Conservation (phyloP, 495 filamentous ascomycete species). For the Penicillium egyptiacum region DNA sequence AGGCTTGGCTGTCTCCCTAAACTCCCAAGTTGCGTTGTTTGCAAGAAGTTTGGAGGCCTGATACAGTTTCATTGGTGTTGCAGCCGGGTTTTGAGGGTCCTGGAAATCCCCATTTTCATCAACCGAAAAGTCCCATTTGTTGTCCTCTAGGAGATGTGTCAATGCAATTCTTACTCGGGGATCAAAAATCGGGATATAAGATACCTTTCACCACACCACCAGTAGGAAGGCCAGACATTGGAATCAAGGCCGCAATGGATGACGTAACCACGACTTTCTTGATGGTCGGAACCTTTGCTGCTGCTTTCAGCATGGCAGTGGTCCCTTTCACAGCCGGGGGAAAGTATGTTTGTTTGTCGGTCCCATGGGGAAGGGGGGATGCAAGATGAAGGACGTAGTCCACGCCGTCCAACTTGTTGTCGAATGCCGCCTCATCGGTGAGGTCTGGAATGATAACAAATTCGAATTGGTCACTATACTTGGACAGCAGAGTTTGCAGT, state of each 20-base stretch:
- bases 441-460: constrained; percentile 37
- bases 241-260: constrained; percentile 33
- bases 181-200: not conserved
- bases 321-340: constrained; percentile 37
- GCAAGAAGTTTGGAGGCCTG: constrained; percentile 33
- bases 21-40: constrained; percentile 31
- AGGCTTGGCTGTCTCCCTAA: constrained; percentile 24
- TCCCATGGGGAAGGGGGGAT: constrained; percentile 35
- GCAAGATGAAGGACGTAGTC: constrained; percentile 44
- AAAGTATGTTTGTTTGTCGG: constrained; percentile 31
- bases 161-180: not conserved
- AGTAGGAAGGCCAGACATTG: constrained; percentile 24
- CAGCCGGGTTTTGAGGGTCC: constrained; percentile 13
- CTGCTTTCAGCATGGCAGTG: constrained; percentile 30
- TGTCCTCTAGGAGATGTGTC: constrained; percentile 26
- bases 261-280: constrained; percentile 41
- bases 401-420: constrained; percentile 31
- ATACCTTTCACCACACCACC: constrained; percentile 31
- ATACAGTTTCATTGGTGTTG: constrained; percentile 27
- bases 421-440: constrained; percentile 29
- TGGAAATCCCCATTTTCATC: constrained; percentile 25
- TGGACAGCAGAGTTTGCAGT: constrained; percentile 21
- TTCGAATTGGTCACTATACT: constrained; percentile 23
- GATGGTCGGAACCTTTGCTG: constrained; percentile 28
- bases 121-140: constrained; percentile 31